Base-by-base conservation (phyloP, 169 alveolate species). In the Perkinsus marinus region DNA sequence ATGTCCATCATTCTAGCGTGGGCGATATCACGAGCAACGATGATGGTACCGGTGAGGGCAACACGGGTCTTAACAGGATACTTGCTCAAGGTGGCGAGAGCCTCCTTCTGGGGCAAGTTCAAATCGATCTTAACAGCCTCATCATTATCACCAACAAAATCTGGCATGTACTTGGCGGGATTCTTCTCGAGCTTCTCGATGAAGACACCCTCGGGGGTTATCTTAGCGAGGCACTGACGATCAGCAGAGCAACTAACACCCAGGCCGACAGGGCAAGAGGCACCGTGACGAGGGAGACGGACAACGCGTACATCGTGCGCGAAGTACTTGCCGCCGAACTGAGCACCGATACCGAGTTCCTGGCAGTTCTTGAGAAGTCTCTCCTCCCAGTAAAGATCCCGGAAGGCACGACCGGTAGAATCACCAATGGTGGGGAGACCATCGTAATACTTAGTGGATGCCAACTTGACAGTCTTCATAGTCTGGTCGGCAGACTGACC, bases 161-260 rank as follows among this genome's bases (percentile, higher is more conserved):
- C 90, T 7, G 93, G 92, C 43, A 92, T 41, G 39, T 39, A 92
- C 90, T 95, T 95, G 16, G 96, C 97, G n/a, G 98, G 98, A 90
- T 96, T 96, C 92, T 95, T 95, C 93, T 96, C 98, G 91, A 96
- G 94, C 91, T 94, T 91, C 93, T 96, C 98, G 39, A 95, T 91
- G 92, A 95, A 96, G 38, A 96, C 97, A 68, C 94, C 92, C 13
- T 95, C 91, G 22, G 91, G 93, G 91, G 95, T 93, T 38, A 96
- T 95, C 34, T 93, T 43, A 39, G 95, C 96, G 92, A 95, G 93
- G 10, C 95, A 94, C 91, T 97, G 98, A 46, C 98, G 91, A 93
- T 97, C 98, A 16, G 98, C 98, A 13, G 97, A 96, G 92, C 98
- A 97, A 9, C 98, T 96, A 22, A 97, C 98, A 39, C 98, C 98